phyloP scores from a whole-genome alignment of 352 stramenopile genomes.

The Pythium myriotylum region DNA sequence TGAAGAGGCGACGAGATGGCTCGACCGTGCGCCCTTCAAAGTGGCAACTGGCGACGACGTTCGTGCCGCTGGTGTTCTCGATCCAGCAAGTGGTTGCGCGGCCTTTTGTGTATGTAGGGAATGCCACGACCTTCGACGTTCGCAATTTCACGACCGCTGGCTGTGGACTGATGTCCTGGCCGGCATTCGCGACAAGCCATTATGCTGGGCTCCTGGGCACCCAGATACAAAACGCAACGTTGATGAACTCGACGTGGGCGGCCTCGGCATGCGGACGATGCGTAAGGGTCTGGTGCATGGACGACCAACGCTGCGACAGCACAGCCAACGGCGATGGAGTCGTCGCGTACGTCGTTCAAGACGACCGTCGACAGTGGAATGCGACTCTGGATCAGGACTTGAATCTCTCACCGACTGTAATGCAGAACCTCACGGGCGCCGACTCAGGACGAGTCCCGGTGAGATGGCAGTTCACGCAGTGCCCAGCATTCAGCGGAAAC shows the following conservation, averaged over 20 bases:
- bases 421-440: slow-evolving; percentile 33
- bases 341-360: slow-evolving; percentile 36
- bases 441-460: slow-evolving; percentile 21
- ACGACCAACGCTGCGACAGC: slow-evolving; percentile 1
- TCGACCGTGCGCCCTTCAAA: background rate
- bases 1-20: slow-evolving; percentile 25
- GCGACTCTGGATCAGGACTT: slow-evolving; percentile 19
- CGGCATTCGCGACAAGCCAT: slow-evolving; percentile 11
- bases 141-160: slow-evolving; percentile 18
- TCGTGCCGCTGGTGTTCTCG: background rate
- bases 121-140: slow-evolving; percentile 21
- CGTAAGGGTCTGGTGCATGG: slow-evolving; percentile 28
- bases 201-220: slow-evolving; percentile 11
- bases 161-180: slow-evolving; percentile 40
- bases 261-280: slow-evolving; percentile 36
- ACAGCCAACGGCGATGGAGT: background rate
- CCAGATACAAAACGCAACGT: no score
- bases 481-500: slow-evolving; percentile 10
- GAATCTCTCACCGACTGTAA: slow-evolving; percentile 31
- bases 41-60: background rate
- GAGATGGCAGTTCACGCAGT: slow-evolving; percentile 37
- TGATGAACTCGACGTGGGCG: background rate
- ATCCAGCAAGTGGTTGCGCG: background rate
- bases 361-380: slow-evolving; percentile 29
- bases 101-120: slow-evolving; percentile 2